phyloP scores from a whole-genome alignment of 2,329 filamentous ascomycete species.

The Nothomitra cinnamomea region DNA sequence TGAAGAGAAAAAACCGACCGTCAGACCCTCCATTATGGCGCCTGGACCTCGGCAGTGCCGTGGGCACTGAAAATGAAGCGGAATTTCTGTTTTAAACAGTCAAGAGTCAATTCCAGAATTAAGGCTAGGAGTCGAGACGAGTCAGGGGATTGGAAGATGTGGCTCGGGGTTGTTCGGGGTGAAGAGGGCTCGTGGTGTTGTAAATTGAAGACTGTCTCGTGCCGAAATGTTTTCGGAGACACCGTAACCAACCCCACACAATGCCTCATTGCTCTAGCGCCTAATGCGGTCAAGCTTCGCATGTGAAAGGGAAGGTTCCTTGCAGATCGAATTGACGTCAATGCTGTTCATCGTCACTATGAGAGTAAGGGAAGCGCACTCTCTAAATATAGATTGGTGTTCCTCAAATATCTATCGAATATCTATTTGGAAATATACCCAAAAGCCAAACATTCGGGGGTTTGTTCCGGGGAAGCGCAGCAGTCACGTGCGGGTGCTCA shows the following conservation, averaged over 20 bases:
- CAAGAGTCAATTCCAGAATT: background rate
- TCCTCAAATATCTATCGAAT: no score
- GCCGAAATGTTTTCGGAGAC: no score
- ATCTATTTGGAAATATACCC: no score
- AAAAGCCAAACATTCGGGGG: background rate
- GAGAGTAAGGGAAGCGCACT: no score
- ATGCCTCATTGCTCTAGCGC: no score
- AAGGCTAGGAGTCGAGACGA: background rate
- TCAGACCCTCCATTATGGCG: background rate
- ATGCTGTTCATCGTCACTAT: no score
- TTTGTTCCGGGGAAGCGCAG: background rate
- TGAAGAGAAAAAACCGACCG: background rate
- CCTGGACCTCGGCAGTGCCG: background rate
- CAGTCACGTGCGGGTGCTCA: background rate
- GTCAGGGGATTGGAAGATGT: background rate
- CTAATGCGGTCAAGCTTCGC: no score
- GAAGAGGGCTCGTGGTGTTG: background rate
- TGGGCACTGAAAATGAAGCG: background rate
- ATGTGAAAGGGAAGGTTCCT: no score
- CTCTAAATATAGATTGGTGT: no score
- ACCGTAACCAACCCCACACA: no score
- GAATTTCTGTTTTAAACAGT: background rate
- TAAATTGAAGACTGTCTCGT: no score
- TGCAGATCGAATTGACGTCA: no score
- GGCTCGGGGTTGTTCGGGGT: background rate